These are phyloP conservation scores for Leccinum uliginosum DNA, from an alignment of 768 basidiomycete genomes.

Conservation along the genomic window DNA sequence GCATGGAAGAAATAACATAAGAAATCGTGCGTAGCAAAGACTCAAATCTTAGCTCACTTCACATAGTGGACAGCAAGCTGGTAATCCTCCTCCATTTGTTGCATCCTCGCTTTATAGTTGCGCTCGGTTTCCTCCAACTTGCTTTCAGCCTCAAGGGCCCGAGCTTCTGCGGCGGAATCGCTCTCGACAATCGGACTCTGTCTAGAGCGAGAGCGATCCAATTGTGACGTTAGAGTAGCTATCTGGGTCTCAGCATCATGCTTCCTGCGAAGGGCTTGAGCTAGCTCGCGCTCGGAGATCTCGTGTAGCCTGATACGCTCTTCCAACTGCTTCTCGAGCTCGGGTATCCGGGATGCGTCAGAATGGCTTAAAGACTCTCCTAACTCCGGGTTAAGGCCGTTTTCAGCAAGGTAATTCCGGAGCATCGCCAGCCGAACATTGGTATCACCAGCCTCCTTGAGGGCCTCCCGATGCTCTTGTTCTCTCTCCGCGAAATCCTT, in stretches of 20 bases:
- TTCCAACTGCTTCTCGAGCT: slow-evolving; percentile 74
- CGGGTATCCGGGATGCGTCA: slow-evolving; percentile 48
- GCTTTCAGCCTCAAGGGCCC: slow-evolving; percentile 66
- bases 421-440: slow-evolving; percentile 74
- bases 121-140: slow-evolving; percentile 77
- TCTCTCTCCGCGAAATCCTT: slow-evolving; percentile 70
- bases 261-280: slow-evolving; percentile 58
- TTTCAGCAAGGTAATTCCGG: slow-evolving; percentile 82
- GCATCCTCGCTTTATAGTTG: slow-evolving; percentile 72
- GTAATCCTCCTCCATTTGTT: slow-evolving; percentile 93
- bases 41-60: slow-evolving; percentile 57
- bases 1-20: slow-evolving; percentile 16
- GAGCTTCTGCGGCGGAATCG: slow-evolving; percentile 37
- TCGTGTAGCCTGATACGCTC: slow-evolving; percentile 73
- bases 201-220: slow-evolving; percentile 59
- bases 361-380: slow-evolving; percentile 42
- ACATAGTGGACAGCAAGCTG: slow-evolving; percentile 96
- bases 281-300: slow-evolving; percentile 70
- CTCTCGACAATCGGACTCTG: slow-evolving; percentile 48
- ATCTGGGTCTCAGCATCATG: slow-evolving; percentile 74
- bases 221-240: slow-evolving; percentile 56
- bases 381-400: slow-evolving; percentile 77
- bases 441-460: slow-evolving; percentile 63
- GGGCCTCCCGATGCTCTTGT: slow-evolving; percentile 54
- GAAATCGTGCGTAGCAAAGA: slow-evolving; percentile 8